Conservation (phyloP, 805 yeast genomes). For the Metahyphopichia silvanorum region DNA sequence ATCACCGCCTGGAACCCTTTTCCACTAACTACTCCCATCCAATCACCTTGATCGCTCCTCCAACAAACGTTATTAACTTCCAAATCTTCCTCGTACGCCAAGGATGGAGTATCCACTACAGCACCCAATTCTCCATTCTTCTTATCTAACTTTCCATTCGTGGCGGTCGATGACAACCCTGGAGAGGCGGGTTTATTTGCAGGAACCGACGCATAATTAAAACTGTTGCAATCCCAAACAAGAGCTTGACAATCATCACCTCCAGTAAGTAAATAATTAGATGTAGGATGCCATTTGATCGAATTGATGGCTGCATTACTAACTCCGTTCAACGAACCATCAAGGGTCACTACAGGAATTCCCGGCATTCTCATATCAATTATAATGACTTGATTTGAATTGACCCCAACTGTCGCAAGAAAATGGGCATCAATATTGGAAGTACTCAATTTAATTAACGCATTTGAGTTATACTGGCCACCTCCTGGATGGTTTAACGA, state of each 20-base stretch:
- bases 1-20: conserved; percentile 66
- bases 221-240: conserved; percentile 56
- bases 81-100: conserved; percentile 56
- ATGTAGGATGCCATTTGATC: conserved; percentile 80
- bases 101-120: conserved; percentile 31
- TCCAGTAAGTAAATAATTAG: conserved; percentile 60
- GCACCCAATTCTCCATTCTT: conserved; percentile 7
- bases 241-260: conserved; percentile 73
- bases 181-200: too few species aligned
- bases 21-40: conserved; percentile 77
- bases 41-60: conserved; percentile 63
- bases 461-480: conserved; percentile 35
- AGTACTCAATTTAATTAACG: conserved; percentile 73
- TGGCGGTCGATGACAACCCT: not conserved
- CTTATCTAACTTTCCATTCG: conserved; percentile 1
- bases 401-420: conserved; percentile 76
- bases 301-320: conserved; percentile 68
- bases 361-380: conserved; percentile 90
- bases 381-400: conserved; percentile 61
- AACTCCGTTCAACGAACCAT: conserved; percentile 46
- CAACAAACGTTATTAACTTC: conserved; percentile 81
- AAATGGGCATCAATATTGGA: conserved; percentile 79
- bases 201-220: conserved; percentile 9
- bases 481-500: conserved; percentile 2
- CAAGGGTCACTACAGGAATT: conserved; percentile 64